Percentiles rank a stretch among this genome's conserved stretches.
phyloP scores from a whole-genome alignment of 176 grass and related monocot species.

The Puccinellia tenuiflora region DNA sequence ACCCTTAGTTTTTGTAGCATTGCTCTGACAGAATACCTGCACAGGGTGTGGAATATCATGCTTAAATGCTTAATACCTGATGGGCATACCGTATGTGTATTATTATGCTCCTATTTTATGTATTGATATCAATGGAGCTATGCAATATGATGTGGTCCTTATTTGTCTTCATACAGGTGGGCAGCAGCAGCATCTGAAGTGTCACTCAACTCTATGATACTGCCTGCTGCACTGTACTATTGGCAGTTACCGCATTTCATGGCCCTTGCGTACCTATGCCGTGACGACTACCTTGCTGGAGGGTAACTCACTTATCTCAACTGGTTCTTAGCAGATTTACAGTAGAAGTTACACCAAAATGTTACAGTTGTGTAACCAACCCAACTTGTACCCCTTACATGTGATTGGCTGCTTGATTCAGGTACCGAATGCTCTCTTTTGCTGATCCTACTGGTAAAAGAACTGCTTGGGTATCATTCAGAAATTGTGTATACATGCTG shows the following conservation, averaged over 20 bases:
- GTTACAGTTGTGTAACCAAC: not conserved
- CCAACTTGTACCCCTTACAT: not conserved
- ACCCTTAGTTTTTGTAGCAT: constrained; percentile 1
- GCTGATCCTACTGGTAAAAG: constrained; percentile 72
- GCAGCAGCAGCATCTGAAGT: constrained; percentile 80
- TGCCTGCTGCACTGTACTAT: constrained; percentile 83
- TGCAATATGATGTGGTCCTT: no score
- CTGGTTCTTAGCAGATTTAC: no score
- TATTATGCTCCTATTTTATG: no score
- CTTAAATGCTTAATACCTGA: not conserved
- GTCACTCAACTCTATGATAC: constrained; percentile 75
- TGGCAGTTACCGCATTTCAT: constrained; percentile 99
- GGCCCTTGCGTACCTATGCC: constrained; percentile 93
- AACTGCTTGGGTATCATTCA: constrained; percentile 85
- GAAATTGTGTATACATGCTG: constrained; percentile 93
- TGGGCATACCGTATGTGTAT: no score
- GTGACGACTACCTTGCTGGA: constrained; percentile 80
- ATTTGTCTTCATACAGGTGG: no score
- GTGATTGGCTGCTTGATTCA: constrained; percentile 30
- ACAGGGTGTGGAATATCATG: not conserved
- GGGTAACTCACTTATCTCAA: no score
- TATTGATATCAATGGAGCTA: no score
- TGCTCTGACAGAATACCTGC: not conserved
- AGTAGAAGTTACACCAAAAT: no score
- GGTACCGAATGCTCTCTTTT: constrained; percentile 73